Evolutionary conservation across 2,329 filamentous ascomycete genomes (phyloP), one percentile per base, ranked within the genome.

Genomic region (Fusarium napiforme): DNA sequence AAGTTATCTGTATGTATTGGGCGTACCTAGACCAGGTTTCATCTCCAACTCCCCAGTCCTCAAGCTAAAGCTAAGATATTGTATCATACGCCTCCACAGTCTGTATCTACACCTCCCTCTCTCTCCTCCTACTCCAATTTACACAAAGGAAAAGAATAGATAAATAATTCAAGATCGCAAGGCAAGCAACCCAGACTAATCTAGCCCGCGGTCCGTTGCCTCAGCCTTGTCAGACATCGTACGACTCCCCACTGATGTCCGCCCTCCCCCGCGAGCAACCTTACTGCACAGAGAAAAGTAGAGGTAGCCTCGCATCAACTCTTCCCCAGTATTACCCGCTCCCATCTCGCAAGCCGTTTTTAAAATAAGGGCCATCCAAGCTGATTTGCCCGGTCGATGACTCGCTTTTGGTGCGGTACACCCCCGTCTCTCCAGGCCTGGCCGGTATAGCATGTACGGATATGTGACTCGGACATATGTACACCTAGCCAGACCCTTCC

Each of bases 281-380:
- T 72, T 70, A 65, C 73, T 63, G 63, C 69, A 62, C 42, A 63
- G 42, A 69, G 65, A 53, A 60, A 72, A 56, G 72, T 78, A 78
- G 36, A 69, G 56, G 72, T 78, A 78, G 76, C 75, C 68, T 78
- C 75, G 75, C 76, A 78, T 72, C 73, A 57, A 21, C 36, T 73
- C 62, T 72, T 77, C 77, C 64, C 77, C 77, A 78, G 64, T 78
- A 75, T 78, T 78, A 78, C 74, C 77, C 77, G 77, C 74, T 64
- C 73, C 69, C 61, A 65, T 69, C 67, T 70, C 55, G 67, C 56
- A 46, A 57, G 62, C 60, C 66, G 60, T 70, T 69, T 46, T 62
- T n/a, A 30, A 43, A 42, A 65, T 47, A 68, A 63, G 47, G 72
- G 62, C 62, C 69, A 67, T 69, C 58, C 61, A 65, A 66, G 64